Percentiles rank a stretch among this genome's conserved stretches.
These are phyloP conservation scores for Alternaria angustiovoidea DNA, from an alignment of 2,329 filamentous ascomycete species.

Conservation along the genomic window DNA sequence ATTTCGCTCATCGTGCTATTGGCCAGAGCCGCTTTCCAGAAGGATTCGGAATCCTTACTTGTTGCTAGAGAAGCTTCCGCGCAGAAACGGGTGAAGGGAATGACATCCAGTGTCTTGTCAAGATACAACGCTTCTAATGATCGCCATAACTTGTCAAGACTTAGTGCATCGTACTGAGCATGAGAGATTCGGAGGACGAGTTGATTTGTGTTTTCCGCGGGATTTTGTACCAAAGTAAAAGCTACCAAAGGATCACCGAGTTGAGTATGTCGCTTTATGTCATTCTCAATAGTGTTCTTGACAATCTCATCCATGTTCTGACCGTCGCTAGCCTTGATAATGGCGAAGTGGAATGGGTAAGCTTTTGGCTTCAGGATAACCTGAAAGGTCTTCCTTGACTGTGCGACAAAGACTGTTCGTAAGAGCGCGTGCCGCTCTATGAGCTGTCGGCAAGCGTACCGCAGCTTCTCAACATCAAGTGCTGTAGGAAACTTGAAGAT, in stretches of 20 bases:
- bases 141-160: constrained; percentile 9
- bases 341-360: constrained; percentile 4
- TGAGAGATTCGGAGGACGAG: constrained; percentile 9
- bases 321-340: not conserved
- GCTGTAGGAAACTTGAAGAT: constrained; percentile 6
- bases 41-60: not conserved
- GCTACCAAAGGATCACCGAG: constrained; percentile 3
- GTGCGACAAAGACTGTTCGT: constrained; percentile 2
- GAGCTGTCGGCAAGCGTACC: constrained; percentile 1
- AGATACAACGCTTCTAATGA: constrained; percentile 3
- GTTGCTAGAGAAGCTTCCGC: not conserved
- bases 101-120: not conserved
- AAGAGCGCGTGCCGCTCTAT: not conserved
- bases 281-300: not conserved
- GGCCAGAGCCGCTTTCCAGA: constrained; percentile 3
- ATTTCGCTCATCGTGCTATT: constrained; percentile 5
- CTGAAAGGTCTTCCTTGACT: constrained; percentile 8
- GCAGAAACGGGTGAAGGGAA: constrained; percentile 5
- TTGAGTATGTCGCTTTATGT: constrained; percentile 1
- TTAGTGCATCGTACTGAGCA: constrained; percentile 8
- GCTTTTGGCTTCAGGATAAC: not conserved
- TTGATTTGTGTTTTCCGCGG: not conserved
- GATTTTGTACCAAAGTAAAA: constrained; percentile 1
- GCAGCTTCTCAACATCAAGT: not conserved
- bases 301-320: not conserved